A percentile compares a stretch with the other conserved stretches of the same genome.
Evolutionary conservation across 306 rosid genomes (phyloP).

Genomic region (Begonia masoniana): DNA sequence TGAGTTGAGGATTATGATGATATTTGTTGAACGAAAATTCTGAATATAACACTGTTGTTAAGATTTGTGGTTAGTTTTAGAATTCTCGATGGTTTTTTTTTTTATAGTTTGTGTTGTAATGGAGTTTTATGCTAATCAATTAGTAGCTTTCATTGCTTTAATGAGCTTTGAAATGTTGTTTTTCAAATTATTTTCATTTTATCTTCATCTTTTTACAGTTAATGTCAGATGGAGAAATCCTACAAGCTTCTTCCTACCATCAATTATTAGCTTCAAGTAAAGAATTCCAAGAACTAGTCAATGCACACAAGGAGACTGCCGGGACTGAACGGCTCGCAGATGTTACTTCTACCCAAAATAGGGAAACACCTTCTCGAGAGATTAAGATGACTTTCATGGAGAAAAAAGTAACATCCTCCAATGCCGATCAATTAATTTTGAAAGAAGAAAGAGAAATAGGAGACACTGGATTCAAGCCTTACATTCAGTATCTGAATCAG

Average conservation of each 20-base stretch:
- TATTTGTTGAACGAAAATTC: too few species aligned
- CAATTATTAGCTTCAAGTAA: conserved; percentile 41
- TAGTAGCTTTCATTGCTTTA: too few species aligned
- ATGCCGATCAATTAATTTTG: conserved; percentile 70
- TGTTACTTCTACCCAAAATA: conserved; percentile 19
- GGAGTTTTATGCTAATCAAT: too few species aligned
- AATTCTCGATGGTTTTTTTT: too few species aligned
- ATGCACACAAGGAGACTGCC: conserved; percentile 93
- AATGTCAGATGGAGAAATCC: conserved; percentile 80
- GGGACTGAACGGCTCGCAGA: conserved; percentile 50
- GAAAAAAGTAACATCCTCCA: conserved; percentile 19
- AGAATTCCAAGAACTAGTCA: conserved; percentile 75
- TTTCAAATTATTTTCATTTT: conserved; percentile 1
- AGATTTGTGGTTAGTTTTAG: background rate
- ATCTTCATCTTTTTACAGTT: conserved; percentile 24
- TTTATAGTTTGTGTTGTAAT: too few species aligned
- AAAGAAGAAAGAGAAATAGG: conserved; percentile 82
- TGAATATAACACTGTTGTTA: background rate
- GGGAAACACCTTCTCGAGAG: conserved; percentile 22
- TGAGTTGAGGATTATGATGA: too few species aligned
- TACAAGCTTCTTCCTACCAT: conserved; percentile 54
- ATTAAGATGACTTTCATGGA: conserved; percentile 33
- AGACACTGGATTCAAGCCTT: conserved; percentile 63
- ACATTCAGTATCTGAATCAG: conserved; percentile 60
- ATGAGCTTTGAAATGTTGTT: background rate